A percentile compares a stretch with the other conserved stretches of the same genome.
These are phyloP conservation scores for Isabelozyma pseudorhagii DNA, from an alignment of 805 yeast genomes.

Conservation along the genomic window DNA sequence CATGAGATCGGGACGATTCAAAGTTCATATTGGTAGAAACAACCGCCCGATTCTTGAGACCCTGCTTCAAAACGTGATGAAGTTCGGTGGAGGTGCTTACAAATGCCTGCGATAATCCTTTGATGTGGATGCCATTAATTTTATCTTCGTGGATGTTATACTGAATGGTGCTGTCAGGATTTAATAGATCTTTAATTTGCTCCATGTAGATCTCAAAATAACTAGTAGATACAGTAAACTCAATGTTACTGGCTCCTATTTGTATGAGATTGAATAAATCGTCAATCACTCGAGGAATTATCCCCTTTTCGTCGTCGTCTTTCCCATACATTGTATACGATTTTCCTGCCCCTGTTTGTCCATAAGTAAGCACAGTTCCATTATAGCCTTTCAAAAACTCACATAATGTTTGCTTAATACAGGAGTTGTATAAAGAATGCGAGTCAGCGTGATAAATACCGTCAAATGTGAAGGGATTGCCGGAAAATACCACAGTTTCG, in stretches of 20 bases:
- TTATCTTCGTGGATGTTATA: constrained; percentile 63
- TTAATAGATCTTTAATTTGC: constrained; percentile 65
- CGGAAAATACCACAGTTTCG: constrained; percentile 22
- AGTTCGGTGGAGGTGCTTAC: constrained; percentile 61
- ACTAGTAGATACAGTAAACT: constrained; percentile 65
- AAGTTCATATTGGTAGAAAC: constrained; percentile 68
- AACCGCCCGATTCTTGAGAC: constrained; percentile 52
- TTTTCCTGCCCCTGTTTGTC: constrained; percentile 78
- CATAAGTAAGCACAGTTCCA: constrained; percentile 75
- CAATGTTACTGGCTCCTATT: constrained; percentile 46
- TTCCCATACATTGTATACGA: constrained; percentile 73
- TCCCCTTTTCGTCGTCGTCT: constrained; percentile 46
- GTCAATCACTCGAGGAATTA: constrained; percentile 70
- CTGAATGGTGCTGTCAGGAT: constrained; percentile 30
- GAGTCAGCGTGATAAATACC: constrained; percentile 52
- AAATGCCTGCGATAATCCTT: constrained; percentile 61
- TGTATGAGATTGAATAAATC: constrained; percentile 57
- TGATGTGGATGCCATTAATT: constrained; percentile 62
- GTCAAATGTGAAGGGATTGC: constrained; percentile 49
- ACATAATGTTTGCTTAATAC: constrained; percentile 60
- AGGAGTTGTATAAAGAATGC: constrained; percentile 54
- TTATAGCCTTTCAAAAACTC: constrained; percentile 75
- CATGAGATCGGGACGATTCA: constrained; percentile 76
- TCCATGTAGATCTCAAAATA: constrained; percentile 84
- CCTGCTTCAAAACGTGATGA: constrained; percentile 53